Percentiles rank a stretch among this genome's conserved stretches.
These are phyloP conservation scores for Suillus placidus DNA, from an alignment of 768 basidiomycete species.

Conservation along the genomic window DNA sequence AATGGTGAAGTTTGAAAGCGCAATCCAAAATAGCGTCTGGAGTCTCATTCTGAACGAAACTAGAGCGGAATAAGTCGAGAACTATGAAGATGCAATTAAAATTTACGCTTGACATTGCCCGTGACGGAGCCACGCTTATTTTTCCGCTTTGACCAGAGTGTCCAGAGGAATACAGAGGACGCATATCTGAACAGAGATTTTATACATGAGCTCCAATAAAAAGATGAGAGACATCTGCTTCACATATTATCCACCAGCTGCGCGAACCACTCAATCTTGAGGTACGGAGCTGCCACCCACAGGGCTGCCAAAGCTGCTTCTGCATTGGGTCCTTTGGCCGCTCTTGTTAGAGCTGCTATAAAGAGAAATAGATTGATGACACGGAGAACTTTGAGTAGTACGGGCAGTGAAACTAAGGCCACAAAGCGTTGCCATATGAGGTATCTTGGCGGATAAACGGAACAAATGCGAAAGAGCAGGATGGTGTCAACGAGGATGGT, in stretches of 20 bases:
- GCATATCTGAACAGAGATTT: constrained; percentile 23
- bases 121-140: constrained; percentile 13
- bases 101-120: constrained; percentile 22
- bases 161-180: constrained; percentile 32
- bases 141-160: constrained; percentile 20
- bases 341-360: constrained; percentile 24
- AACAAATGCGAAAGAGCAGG: constrained; percentile 30
- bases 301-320: constrained; percentile 14
- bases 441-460: constrained; percentile 27
- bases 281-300: constrained; percentile 30
- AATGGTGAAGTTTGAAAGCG: constrained; percentile 36
- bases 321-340: constrained; percentile 23
- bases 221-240: constrained; percentile 1
- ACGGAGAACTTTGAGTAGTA: constrained; percentile 33
- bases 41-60: constrained; percentile 28
- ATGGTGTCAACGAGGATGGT: constrained; percentile 33
- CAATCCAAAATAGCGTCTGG: constrained; percentile 31
- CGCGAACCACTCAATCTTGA: constrained; percentile 36
- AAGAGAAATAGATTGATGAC: constrained; percentile 32
- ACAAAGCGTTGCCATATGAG: constrained; percentile 22
- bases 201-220: neutral
- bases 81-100: constrained; percentile 6
- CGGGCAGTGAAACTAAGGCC: constrained; percentile 24
- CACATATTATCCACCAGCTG: constrained; percentile 35
- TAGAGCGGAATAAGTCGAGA: constrained; percentile 1